Evolutionary conservation across 805 yeast genomes (phyloP), one percentile per base, ranked within the genome.

Genomic region (Barnettozyma sucrosica): DNA sequence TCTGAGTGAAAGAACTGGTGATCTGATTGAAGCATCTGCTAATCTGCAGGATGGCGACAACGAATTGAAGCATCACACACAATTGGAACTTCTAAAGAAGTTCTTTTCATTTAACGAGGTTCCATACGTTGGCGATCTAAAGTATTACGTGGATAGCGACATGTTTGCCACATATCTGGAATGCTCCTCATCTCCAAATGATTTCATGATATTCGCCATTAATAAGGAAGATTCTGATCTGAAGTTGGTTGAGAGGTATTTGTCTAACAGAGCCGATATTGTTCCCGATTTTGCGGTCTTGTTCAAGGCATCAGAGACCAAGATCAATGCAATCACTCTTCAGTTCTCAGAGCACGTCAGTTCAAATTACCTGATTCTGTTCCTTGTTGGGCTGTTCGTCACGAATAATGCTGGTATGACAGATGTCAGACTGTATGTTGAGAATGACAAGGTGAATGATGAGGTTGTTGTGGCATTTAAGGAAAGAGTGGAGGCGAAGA

Each of bases 121-220:
- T 43, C 66, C 82, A 59, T 89, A 86, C 66, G 83, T 88, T 55
- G 96, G 92, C 62, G 95, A 89, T 64, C 77, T 80, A 57, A 88
- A 85, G 18, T 69, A 77, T 10, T 69, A 70, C 41, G 82, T 85
- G 13, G 76, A 69, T 50, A 79, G 78, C 52, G 86, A 83, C 39
- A 83, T 76, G 61, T 77, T 88, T 50, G 87, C 81, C 59, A 67
- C 75, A 45, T 75, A 85, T 53, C 78, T 90, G 13, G 96, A 95
- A 20, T 92, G 93, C 25, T 89, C 95, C 23, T 90, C 66, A 49
- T 37, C 41, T 18, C 47, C 44, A 2, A 51, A 55, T 21, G 62
- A 59, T 38, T 42, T 60, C n/a, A 34, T 55, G 33, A 43, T 60
- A 8, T 58, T 50, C 21, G 55, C 55, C 10, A 33, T 54, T 4